phyloP scores from a whole-genome alignment of 768 basidiomycete species.

The Cubamyces lactineus region DNA sequence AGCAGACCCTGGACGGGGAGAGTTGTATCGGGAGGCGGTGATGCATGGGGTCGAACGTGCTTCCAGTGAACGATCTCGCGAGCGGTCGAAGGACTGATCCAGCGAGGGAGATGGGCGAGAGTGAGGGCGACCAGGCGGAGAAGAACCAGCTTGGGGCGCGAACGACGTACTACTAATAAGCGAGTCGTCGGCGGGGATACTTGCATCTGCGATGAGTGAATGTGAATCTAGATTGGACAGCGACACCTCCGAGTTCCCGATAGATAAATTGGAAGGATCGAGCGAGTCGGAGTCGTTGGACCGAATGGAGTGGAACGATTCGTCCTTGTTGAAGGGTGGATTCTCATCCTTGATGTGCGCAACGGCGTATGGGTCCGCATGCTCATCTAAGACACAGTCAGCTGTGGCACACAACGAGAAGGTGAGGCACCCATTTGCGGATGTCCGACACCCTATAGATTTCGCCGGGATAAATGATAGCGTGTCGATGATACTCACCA shows the following conservation, averaged over 20 bases:
- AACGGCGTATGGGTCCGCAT: constrained; percentile 30
- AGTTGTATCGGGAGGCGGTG: constrained; percentile 20
- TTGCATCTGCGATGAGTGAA: constrained; percentile 14
- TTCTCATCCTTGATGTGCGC: constrained; percentile 33
- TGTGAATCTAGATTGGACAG: constrained; percentile 37
- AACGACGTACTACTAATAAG: constrained; percentile 12
- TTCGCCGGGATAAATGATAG: no score
- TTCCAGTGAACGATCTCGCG: constrained; percentile 18
- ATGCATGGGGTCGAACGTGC: constrained; percentile 21
- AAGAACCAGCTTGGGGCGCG: constrained; percentile 14
- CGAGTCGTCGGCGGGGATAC: constrained; percentile 7
- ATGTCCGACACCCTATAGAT: no score
- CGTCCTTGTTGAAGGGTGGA: constrained; percentile 28
- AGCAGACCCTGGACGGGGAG: constrained; percentile 22
- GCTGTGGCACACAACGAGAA: not conserved
- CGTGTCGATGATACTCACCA: constrained; percentile 5
- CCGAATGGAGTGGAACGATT: constrained; percentile 26
- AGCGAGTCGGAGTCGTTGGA: constrained; percentile 27
- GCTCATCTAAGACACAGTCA: not conserved
- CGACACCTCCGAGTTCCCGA: constrained; percentile 43
- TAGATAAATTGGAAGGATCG: constrained; percentile 29
- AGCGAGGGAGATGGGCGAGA: constrained; percentile 6
- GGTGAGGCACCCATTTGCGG: no score
- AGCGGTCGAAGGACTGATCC: constrained; percentile 17
- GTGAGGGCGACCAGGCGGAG: constrained; percentile 3